Evolutionary conservation across 2,329 filamentous ascomycete genomes (phyloP).

Genomic region (Ascochyta pisi): DNA sequence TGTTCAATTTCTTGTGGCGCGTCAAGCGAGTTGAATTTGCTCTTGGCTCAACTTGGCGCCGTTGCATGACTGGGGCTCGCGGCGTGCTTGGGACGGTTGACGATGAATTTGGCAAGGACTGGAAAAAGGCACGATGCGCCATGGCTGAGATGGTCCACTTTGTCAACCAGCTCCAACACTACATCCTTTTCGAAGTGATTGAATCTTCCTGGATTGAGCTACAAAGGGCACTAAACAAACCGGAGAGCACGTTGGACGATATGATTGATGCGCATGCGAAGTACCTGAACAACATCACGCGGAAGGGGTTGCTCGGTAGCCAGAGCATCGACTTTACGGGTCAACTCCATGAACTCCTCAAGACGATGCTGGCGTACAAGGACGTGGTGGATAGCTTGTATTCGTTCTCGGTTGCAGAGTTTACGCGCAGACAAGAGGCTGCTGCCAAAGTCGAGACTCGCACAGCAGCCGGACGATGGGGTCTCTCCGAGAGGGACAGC

Average conservation of each 20-base stretch:
- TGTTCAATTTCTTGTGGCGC: constrained; percentile 99
- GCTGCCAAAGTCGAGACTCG: constrained; percentile 74
- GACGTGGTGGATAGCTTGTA: constrained; percentile 94
- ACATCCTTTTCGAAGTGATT: constrained; percentile 98
- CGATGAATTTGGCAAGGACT: constrained; percentile 75
- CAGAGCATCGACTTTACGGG: constrained; percentile 76
- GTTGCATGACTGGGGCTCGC: constrained; percentile 92
- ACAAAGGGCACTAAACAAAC: constrained; percentile 79
- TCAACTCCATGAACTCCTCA: constrained; percentile 90
- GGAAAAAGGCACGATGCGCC: constrained; percentile 87
- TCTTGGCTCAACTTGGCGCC: constrained; percentile 87
- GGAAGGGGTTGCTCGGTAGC: constrained; percentile 90
- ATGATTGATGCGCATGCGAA: constrained; percentile 89
- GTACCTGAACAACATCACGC: constrained; percentile 92
- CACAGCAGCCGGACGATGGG: constrained; percentile 70
- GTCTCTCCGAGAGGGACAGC: constrained; percentile 62
- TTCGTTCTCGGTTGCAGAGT: constrained; percentile 93
- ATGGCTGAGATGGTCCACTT: constrained; percentile 99
- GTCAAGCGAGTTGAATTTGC: constrained; percentile 98
- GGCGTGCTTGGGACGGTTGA: constrained; percentile 85
- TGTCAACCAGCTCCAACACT: constrained; percentile 95
- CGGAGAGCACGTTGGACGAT: constrained; percentile 91
- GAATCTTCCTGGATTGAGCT: constrained; percentile 94
- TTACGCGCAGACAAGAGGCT: constrained; percentile 86
- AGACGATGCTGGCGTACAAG: constrained; percentile 91